Base-by-base conservation (phyloP, 345 rosid species). In the Punica granatum region DNA sequence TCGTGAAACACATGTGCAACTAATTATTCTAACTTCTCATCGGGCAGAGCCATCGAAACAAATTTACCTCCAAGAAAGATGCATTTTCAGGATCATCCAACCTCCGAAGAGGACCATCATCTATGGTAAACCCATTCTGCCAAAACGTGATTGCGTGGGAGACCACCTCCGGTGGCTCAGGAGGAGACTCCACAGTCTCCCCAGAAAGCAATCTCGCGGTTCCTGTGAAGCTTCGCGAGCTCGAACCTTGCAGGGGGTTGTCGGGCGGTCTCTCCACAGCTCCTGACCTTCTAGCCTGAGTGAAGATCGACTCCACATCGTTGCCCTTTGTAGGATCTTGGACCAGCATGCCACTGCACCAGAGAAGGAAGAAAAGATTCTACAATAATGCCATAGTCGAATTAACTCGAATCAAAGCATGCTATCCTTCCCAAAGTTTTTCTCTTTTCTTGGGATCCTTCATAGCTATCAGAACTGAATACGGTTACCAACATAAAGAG, bases 71-170 rank as follows among this genome's bases (percentile, higher is more conserved):
- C 85, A 94, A 72, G 73, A 94, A 94, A 23, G 84, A 21, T 58
- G 86, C 90, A 79, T 89, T 91, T 15, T 80, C 82, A 5, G 96
- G 97, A 72, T 94, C 99, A 69, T 84, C 86, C 76, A 91, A 74
- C 31, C 84, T 84, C 70, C 88, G 78, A 31, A 94, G 68, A 7
- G 90, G 95, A 49, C 97, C 99, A 84, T 91, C 89, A 81, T 91
- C 85, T 3, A 94, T 78, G 0, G 97, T 94, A 77, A 94, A 94
- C 33, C 99, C 99, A 43, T 94, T 89, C 79, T 79, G 84, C 99
- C 96, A 94, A 67, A 94, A 86, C 44, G 88, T 86, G 54, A 94
- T 76, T 35, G 78, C 82, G 81, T 89, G 97, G 65, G 74, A 77
- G 69, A 84, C 77, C 63, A 37, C 36, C 68, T 90, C 90, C 70